Evolutionary conservation across 2,329 filamentous ascomycete species (phyloP).

Genomic region (Hypoxylon sp.): DNA sequence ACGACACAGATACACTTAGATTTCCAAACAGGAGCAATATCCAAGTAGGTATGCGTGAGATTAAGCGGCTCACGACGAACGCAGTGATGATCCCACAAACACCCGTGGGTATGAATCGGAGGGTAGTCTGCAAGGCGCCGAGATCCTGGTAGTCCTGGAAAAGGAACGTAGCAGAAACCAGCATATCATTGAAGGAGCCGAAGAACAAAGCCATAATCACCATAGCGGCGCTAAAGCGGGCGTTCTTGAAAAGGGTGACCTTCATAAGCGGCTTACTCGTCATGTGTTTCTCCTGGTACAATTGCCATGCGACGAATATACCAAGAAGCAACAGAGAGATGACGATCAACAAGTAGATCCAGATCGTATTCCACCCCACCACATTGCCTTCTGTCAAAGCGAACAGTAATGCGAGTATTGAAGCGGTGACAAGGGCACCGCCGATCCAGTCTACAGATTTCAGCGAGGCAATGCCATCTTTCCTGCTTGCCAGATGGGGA

Average conservation of each 20-base stretch:
- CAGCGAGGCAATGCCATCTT: slow-evolving; percentile 55
- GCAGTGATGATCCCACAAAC: slow-evolving; percentile 71
- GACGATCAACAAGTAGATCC: slow-evolving; percentile 72
- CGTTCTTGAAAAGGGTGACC: slow-evolving; percentile 73
- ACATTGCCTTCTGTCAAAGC: slow-evolving; percentile 78
- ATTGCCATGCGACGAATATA: slow-evolving; percentile 73
- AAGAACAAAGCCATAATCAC: slow-evolving; percentile 77
- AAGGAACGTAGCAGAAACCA: slow-evolving; percentile 78
- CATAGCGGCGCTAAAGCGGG: slow-evolving; percentile 74
- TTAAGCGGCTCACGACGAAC: slow-evolving; percentile 68
- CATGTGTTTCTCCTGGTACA: slow-evolving; percentile 68
- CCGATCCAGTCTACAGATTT: slow-evolving; percentile 76
- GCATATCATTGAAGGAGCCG: slow-evolving; percentile 76
- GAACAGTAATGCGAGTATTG: slow-evolving; percentile 74
- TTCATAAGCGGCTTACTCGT: slow-evolving; percentile 73
- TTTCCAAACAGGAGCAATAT: slow-evolving; percentile 72
- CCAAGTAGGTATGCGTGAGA: slow-evolving; percentile 70
- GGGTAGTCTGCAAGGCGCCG: slow-evolving; percentile 74
- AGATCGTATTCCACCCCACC: slow-evolving; percentile 75
- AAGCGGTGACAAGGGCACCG: slow-evolving; percentile 72
- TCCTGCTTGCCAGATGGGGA: slow-evolving; percentile 46
- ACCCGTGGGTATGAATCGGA: slow-evolving; percentile 78
- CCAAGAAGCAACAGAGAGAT: slow-evolving; percentile 69
- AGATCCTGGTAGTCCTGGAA: slow-evolving; percentile 77
- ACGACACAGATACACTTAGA: slow-evolving; percentile 67